Evolutionary conservation across 1,284 basidiomycete species (phyloP), one percentile per base, ranked within the genome.

Genomic region (Ganoderma leucocontextum): DNA sequence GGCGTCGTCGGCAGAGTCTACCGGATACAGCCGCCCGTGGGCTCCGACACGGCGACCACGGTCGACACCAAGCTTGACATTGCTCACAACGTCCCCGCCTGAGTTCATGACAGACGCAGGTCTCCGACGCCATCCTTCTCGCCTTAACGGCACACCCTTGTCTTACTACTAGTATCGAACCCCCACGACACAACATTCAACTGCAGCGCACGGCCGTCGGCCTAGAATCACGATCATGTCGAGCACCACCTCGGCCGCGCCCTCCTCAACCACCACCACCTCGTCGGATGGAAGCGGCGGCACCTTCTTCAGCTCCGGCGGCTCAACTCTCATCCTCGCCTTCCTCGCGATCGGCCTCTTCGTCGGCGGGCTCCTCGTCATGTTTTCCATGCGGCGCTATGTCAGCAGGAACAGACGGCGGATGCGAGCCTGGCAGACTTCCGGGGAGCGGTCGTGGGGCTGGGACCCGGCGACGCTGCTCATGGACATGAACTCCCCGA

Each of bases 331-430:
- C 72, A 73, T 78, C 62, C 77, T 78, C 61, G 75, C 74, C 8
- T 77, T 77, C 64, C 73, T 78, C 41, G 77, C 76, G 17, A 69
- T 78, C 10, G 76, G 76, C 29, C 71, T 78, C 33, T 77, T 78
- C 63, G 65, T 73, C 36, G 77, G 74, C 1, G 77, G 77, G 2
- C 68, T 76, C 55, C 58, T 78, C 44, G 74, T 75, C 38, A 72
- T 76, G 74, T 68, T 77, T 38, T 73, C 72, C 38, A 70, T 77
- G 64, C 74, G 77, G 39, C 72, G 74, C 29, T 75, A 69, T 35
- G 69, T 70, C 49, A 64, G 67, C n/a, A 44, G 42, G 49, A 64
- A 58, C 62, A 57, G 67, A 12, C 61, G 68, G 53, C 70, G 71
- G 53, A 62, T 63, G 13, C 67, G 60, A 33, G 36, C 39, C 12